Evolutionary conservation across 371 early-diverging fungal genomes (phyloP).

Genomic region (Rhizopus arrhizus): DNA sequence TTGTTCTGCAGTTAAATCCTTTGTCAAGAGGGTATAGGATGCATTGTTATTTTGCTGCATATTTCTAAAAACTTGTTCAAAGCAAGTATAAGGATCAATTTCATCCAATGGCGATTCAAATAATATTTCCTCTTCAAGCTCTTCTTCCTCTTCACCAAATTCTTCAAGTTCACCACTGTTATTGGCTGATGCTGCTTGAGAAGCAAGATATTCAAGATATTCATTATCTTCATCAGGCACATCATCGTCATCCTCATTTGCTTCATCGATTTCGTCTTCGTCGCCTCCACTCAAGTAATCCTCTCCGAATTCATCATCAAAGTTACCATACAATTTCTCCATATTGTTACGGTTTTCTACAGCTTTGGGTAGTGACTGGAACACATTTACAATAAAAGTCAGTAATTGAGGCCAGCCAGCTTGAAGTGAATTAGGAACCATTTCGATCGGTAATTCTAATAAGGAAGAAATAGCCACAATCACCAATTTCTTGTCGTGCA

Average conservation of each 20-base stretch:
- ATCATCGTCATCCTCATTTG: conserved; percentile 59
- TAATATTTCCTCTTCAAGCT: conserved; percentile 75
- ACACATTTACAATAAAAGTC: conserved; percentile 66
- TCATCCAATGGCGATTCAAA: conserved; percentile 86
- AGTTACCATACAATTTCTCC: conserved; percentile 62
- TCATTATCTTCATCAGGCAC: conserved; percentile 63
- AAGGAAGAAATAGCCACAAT: conserved; percentile 79
- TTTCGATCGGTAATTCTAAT: conserved; percentile 68
- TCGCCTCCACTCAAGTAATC: conserved; percentile 31
- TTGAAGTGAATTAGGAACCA: conserved; percentile 73
- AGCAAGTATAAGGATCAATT: conserved; percentile 78
- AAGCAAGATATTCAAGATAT: conserved; percentile 67
- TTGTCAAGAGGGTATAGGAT: conserved; percentile 55
- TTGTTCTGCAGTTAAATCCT: conserved; percentile 54
- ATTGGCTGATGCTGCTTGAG: conserved; percentile 48
- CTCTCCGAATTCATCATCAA: conserved; percentile 45
- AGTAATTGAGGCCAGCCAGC: conserved; percentile 74
- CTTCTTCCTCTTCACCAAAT: conserved; percentile 70
- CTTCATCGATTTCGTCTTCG: conserved; percentile 38
- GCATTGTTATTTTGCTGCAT: conserved; percentile 47
- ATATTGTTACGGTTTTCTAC: conserved; percentile 70
- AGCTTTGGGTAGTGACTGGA: conserved; percentile 77
- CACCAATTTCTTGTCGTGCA: conserved; percentile 91
- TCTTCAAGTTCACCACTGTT: conserved; percentile 68
- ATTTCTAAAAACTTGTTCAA: conserved; percentile 59